These are phyloP conservation scores for Acacia crassicarpa DNA, from an alignment of 306 rosid genomes.

Conservation along the genomic window DNA sequence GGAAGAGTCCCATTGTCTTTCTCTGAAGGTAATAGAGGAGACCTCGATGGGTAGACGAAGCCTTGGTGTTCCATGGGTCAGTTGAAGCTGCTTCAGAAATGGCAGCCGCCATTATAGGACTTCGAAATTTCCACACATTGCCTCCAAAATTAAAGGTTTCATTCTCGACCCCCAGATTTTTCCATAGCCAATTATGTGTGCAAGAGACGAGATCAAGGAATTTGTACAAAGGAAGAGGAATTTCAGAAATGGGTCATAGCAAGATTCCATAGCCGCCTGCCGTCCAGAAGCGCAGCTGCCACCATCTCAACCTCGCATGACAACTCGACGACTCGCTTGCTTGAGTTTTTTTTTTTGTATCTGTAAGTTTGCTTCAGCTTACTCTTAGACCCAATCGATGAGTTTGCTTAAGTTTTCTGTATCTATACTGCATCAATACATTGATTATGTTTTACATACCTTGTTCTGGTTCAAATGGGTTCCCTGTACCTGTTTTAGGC, in stretches of 20 bases:
- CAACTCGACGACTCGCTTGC: too few species aligned
- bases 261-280: constrained; percentile 27
- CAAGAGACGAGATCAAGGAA: constrained; percentile 40
- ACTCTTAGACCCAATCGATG: too few species aligned
- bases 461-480: too few species aligned
- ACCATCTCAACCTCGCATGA: too few species aligned
- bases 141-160: constrained; percentile 28
- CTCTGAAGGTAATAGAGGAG: constrained; percentile 59
- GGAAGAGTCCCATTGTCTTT: constrained; percentile 63
- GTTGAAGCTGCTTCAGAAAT: constrained; percentile 69
- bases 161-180: constrained; percentile 17
- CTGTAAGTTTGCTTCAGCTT: too few species aligned
- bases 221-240: constrained; percentile 16
- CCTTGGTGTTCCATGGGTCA: constrained; percentile 35
- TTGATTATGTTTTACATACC: too few species aligned
- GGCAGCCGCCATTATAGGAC: constrained; percentile 89
- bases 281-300: too few species aligned
- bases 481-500: too few species aligned
- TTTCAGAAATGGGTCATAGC: constrained; percentile 34
- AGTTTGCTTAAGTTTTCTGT: too few species aligned
- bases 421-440: too few species aligned
- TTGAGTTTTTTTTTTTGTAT: too few species aligned
- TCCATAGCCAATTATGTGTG: background rate
- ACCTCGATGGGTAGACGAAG: constrained; percentile 35
- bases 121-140: constrained; percentile 54